Evolutionary conservation across 176 grass and related monocot species (phyloP), one percentile per base, ranked within the genome.

Genomic region (Ampelocalamus luodianensis): DNA sequence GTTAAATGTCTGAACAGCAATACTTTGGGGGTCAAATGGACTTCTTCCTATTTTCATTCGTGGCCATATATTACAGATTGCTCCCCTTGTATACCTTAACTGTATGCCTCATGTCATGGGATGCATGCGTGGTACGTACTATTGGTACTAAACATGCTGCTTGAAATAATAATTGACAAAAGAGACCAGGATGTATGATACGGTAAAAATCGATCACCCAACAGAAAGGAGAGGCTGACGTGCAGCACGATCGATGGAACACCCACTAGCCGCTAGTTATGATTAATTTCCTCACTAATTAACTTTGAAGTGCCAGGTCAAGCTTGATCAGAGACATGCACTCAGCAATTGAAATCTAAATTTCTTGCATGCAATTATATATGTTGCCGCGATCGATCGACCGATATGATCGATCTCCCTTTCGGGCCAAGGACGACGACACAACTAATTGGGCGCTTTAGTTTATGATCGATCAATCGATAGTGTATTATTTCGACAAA

Each of bases 291-390:
- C 49, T 79, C 68, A 39, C 65, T 74, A 48, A 74, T 79, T 79
- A 66, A 74, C 58, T 15, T 15, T 20, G 0, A 65, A 37, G 75
- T 59, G 75, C 67, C 81, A 79, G 36, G 75, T 79, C 59, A 84
- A 89, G 84, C 67, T 65, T 13, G 56, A 24, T 24, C 54, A 5
- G 22, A 60, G 56, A 24, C 56, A 8, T 3, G 18, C 54, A 56
- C 54, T 22, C 54, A 8, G 38, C 29, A 34, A 24, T 36, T 26
- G 22, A 40, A 68, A n/a, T 22, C 12, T 43, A 18, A 74, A 74
- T 75, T 87, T 87, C 78, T 18, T 87, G 60, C 69, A 66, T 73
- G 85, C 69, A 56, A 87, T 87, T 81, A 87, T 80, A 15, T 67
- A 10, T 77, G 58, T 48, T 29, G 71, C 59, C 59, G 71, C 59